Percentiles rank a stretch among this genome's conserved stretches.
These are phyloP conservation scores for Carpinus viminea DNA, from an alignment of 306 rosid species.

Conservation along the genomic window DNA sequence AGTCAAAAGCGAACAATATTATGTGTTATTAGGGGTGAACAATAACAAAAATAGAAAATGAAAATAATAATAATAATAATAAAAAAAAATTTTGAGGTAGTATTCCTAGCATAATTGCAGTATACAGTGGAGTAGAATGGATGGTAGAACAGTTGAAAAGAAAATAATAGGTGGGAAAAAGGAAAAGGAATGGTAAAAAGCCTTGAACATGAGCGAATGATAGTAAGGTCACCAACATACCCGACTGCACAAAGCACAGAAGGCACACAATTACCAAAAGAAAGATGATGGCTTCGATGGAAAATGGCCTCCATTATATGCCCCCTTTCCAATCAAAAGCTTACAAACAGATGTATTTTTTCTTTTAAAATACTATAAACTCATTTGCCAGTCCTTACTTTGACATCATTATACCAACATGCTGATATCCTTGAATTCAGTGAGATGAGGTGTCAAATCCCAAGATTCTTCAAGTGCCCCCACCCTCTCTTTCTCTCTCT, in stretches of 20 bases:
- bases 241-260: slow-evolving; percentile 78
- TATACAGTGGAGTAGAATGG: neutral
- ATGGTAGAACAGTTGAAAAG: neutral
- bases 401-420: slow-evolving; percentile 47
- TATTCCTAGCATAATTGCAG: neutral
- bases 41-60: too few relatives aligned
- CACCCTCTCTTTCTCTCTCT: slow-evolving; percentile 22
- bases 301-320: slow-evolving; percentile 34
- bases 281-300: slow-evolving; percentile 42
- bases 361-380: slow-evolving; percentile 27
- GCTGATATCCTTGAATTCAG: slow-evolving; percentile 36
- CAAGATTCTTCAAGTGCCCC: slow-evolving; percentile 57
- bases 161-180: neutral
- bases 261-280: slow-evolving; percentile 39
- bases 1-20: too few relatives aligned
- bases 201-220: slow-evolving; percentile 17
- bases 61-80: too few relatives aligned
- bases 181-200: neutral
- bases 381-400: slow-evolving; percentile 35
- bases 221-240: slow-evolving; percentile 14
- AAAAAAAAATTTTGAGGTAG: too few relatives aligned
- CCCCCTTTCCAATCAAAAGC: slow-evolving; percentile 25
- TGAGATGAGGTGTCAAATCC: slow-evolving; percentile 56
- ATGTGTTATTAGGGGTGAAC: too few relatives aligned
- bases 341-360: slow-evolving; percentile 17